Percentiles rank a stretch among this genome's conserved stretches.
These are phyloP conservation scores for Leptodontidium sp. DNA, from an alignment of 2,329 filamentous ascomycete species.

Conservation along the genomic window DNA sequence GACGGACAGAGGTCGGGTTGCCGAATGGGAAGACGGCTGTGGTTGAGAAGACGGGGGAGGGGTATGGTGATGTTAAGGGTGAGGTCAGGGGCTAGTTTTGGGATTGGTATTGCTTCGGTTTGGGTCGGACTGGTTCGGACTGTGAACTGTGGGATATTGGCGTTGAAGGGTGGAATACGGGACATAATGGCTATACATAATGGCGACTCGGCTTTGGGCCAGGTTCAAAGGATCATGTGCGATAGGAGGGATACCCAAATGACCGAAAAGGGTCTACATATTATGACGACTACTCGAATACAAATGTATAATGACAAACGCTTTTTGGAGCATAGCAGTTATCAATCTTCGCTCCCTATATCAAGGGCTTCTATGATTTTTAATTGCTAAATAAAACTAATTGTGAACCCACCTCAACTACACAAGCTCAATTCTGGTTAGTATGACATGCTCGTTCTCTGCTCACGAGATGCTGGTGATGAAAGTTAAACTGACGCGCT, in stretches of 20 bases:
- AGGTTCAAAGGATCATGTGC: neutral
- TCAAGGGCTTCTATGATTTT: too few relatives aligned
- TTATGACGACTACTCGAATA: neutral
- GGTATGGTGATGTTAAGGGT: constrained; percentile 29
- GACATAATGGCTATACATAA: neutral
- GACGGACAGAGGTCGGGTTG: constrained; percentile 33
- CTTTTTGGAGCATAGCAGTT: too few relatives aligned
- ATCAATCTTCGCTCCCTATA: too few relatives aligned
- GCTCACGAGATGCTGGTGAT: too few relatives aligned
- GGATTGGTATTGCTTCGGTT: neutral
- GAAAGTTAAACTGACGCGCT: too few relatives aligned
- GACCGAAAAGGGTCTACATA: neutral
- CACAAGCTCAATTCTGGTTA: too few relatives aligned
- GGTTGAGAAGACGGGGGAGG: constrained; percentile 38
- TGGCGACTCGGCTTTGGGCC: neutral
- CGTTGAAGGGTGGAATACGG: neutral
- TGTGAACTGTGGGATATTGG: neutral
- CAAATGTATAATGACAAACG: constrained; percentile 2
- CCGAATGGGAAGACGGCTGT: constrained; percentile 38
- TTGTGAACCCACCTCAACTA: too few relatives aligned
- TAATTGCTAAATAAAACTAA: too few relatives aligned
- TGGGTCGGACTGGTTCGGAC: neutral
- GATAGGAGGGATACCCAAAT: neutral
- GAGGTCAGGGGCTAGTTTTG: constrained; percentile 38
- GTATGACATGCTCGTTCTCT: too few relatives aligned